Base-by-base conservation (phyloP, 129 eudicot species). In the Artemisia argyi region DNA sequence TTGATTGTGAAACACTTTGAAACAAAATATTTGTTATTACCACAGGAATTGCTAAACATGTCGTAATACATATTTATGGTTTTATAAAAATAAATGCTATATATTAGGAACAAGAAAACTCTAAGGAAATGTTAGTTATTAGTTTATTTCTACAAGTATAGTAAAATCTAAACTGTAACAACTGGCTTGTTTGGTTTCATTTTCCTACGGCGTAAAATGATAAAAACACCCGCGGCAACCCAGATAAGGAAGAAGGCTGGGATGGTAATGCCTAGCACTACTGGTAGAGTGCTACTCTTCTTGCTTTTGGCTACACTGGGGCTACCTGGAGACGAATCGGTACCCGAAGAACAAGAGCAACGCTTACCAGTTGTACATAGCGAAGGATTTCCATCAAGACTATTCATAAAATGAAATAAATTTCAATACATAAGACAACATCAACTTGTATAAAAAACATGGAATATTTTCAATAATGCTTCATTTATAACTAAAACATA, bases 331-430 rank as follows among this genome's bases (percentile, higher is more conserved):
- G 22, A 20, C 22, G 22, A 20, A 20, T 20, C 22, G 22, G 39
- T 70, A 0, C 48, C 67, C 13, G 67, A 50, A 14, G 67, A 30
- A 35, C 19, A 32, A 11, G 77, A 26, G 42, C 81, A 78, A 10
- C 68, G 42, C 55, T 81, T 66, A 16, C 89, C 84, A 7, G 91
- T 66, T 54, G 80, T 53, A 70, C 96, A 89, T 60, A 89, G 26
- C 0, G 70, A 55, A 2, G 91, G 83, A 75, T 88, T 88, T 57
- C 96, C 96, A 1, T 87, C 68, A 64, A 80, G 82, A 51, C 96
- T 86, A 68, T 53, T 12, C 74, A 44, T 1, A 64, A 56, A 57
- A 46, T 10, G 11, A 49, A 47, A 4, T 22, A 46, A 24, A 47
- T 47, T 32, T 55, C 10, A 24, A 18, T n/a, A 51, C 1, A 51